Conservation (phyloP, 805 yeast genomes). For the Schwanniomyces polymorphus region DNA sequence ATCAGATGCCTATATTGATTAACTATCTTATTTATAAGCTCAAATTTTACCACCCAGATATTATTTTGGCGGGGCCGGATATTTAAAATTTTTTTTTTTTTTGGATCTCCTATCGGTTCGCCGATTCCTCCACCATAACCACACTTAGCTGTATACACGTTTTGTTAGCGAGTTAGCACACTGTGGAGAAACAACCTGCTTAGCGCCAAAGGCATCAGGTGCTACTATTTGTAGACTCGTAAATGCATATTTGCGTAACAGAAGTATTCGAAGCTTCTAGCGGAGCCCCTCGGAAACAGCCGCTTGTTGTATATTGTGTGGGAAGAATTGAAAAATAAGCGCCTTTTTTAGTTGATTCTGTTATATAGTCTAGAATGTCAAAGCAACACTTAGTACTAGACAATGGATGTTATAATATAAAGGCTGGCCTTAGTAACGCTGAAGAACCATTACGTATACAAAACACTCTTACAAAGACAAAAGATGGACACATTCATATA, state of each 20-base stretch:
- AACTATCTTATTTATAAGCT: neutral
- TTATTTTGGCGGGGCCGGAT: neutral
- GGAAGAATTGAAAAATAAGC: neutral
- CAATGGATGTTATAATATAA: constrained; percentile 85
- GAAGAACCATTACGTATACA: constrained; percentile 51
- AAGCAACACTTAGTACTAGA: constrained; percentile 60
- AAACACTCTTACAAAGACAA: constrained; percentile 72
- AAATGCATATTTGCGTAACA: too few relatives aligned
- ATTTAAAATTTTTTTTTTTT: neutral
- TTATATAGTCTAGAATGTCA: neutral
- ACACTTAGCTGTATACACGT: neutral
- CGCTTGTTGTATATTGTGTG: neutral
- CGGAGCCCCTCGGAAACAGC: too few relatives aligned
- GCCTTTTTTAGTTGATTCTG: neutral
- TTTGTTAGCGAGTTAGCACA: neutral
- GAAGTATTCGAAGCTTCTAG: too few relatives aligned
- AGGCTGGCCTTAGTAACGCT: constrained; percentile 39
- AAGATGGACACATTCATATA: constrained; percentile 69
- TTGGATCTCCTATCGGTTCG: neutral
- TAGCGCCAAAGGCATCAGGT: too few relatives aligned
- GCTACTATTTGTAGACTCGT: too few relatives aligned
- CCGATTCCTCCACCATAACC: neutral
- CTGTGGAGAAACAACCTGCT: neutral
- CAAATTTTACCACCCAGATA: neutral
- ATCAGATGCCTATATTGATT: neutral